Evolutionary conservation across 2,329 filamentous ascomycete genomes (phyloP).

Genomic region (Neofusicoccum sp.): DNA sequence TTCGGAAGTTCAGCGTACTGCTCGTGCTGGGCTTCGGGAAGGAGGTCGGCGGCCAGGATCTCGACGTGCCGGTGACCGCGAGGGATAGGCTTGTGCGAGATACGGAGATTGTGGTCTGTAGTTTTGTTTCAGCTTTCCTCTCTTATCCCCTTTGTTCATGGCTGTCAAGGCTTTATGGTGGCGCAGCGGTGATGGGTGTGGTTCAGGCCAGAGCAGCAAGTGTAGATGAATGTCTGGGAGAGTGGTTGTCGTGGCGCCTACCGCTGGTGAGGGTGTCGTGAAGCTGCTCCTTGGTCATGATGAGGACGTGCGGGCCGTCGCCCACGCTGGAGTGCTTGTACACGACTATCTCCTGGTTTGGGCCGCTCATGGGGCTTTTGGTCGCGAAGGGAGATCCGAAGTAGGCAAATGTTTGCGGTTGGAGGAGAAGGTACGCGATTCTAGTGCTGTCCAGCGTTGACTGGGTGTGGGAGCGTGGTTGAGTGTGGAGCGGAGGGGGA

Average conservation of each 20-base stretch:
- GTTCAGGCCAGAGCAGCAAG: neutral
- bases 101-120: neutral
- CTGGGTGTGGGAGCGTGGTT: neutral
- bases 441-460: neutral
- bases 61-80: conserved; percentile 4
- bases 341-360: neutral
- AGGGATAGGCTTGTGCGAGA: neutral
- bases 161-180: too few species aligned
- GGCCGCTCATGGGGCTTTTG: neutral
- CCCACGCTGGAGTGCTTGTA: conserved; percentile 5
- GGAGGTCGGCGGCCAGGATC: neutral
- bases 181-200: neutral
- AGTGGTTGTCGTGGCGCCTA: neutral
- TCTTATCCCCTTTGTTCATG: too few species aligned
- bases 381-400: neutral
- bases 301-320: neutral
- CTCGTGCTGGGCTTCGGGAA: neutral
- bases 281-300: conserved; percentile 5
- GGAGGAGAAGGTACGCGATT: neutral
- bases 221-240: neutral
- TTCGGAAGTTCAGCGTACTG: neutral
- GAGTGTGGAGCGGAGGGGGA: neutral
- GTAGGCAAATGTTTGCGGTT: neutral
- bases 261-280: neutral
- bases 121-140: neutral